Conservation (phyloP, 768 basidiomycete genomes). For the Mycena olivaceomarginata region DNA sequence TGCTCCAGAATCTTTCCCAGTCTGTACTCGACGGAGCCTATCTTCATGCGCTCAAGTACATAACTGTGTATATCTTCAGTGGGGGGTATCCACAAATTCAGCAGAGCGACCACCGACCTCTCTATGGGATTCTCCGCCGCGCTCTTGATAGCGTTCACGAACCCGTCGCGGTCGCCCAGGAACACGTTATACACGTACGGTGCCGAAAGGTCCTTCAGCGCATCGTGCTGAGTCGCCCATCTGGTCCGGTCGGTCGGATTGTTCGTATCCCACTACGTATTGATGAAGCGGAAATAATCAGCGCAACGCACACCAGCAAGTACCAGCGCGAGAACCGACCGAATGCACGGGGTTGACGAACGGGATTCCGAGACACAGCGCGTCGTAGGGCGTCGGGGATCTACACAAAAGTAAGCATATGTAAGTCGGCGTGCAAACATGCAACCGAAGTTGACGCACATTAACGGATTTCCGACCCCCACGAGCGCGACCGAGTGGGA, state of each 20-base stretch:
- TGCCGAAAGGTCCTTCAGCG: conserved; percentile 51
- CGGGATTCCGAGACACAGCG: conserved; percentile 59
- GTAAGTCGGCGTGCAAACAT: too few species aligned
- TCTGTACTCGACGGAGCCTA: neutral
- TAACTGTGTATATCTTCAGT: neutral
- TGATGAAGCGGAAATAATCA: conserved; percentile 19
- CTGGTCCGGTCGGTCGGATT: conserved; percentile 49
- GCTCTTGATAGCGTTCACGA: conserved; percentile 50
- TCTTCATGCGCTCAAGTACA: conserved; percentile 23
- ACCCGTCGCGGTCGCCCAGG: conserved; percentile 50
- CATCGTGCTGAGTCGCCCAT: conserved; percentile 57
- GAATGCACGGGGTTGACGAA: conserved; percentile 58
- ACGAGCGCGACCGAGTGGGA: conserved; percentile 13
- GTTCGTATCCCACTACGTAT: conserved; percentile 47
- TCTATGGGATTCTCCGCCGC: conserved; percentile 54
- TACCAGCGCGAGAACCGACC: neutral
- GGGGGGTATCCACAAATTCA: neutral
- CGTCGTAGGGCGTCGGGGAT: conserved; percentile 54
- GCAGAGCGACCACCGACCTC: conserved; percentile 41
- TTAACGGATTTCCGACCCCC: conserved; percentile 24
- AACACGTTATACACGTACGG: conserved; percentile 60
- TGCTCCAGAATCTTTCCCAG: conserved; percentile 16
- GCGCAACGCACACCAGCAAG: conserved; percentile 32
- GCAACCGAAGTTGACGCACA: neutral
- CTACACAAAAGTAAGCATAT: conserved; percentile 10